Evolutionary conservation across 192 early-diverging fungal genomes (phyloP).

Genomic region (Gonapodya prolifera): DNA sequence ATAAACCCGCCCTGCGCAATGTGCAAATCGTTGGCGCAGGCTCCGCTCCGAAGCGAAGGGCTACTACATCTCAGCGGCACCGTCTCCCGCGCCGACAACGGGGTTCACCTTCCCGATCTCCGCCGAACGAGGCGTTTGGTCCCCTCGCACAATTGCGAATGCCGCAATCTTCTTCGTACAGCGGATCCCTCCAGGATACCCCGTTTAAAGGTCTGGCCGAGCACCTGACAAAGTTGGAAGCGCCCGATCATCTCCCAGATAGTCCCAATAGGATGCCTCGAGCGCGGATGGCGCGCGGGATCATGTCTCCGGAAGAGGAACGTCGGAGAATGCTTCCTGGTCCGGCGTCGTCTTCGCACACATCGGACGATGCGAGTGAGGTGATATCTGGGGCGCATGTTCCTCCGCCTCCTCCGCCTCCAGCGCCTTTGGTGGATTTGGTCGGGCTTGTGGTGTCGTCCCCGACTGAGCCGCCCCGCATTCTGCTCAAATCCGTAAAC

Average conservation of each 20-base stretch:
- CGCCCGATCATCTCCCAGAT: not conserved
- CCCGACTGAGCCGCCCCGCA: not conserved
- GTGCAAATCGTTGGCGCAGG: not conserved
- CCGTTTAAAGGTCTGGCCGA: not conserved
- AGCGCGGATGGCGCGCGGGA: not conserved
- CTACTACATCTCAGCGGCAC: not conserved
- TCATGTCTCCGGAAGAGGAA: not conserved
- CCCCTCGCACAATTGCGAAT: not conserved
- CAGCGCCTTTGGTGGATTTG: not conserved
- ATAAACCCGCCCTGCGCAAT: not conserved
- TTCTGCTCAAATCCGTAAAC: not conserved
- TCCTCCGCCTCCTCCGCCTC: not conserved
- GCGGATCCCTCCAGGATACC: not conserved
- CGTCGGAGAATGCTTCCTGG: not conserved
- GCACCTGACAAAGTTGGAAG: not conserved
- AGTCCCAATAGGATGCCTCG: not conserved
- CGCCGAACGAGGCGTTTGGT: not conserved
- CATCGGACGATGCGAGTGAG: not conserved
- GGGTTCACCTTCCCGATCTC: not conserved
- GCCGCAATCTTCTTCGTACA: not conserved
- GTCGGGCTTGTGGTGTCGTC: not conserved
- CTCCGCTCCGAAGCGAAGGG: not conserved
- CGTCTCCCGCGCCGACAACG: not conserved
- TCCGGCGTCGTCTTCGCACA: not conserved
- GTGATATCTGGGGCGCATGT: not conserved